These are phyloP conservation scores for Zymoseptoria pseudotritici DNA, from an alignment of 2,329 filamentous ascomycete genomes.

Conservation along the genomic window DNA sequence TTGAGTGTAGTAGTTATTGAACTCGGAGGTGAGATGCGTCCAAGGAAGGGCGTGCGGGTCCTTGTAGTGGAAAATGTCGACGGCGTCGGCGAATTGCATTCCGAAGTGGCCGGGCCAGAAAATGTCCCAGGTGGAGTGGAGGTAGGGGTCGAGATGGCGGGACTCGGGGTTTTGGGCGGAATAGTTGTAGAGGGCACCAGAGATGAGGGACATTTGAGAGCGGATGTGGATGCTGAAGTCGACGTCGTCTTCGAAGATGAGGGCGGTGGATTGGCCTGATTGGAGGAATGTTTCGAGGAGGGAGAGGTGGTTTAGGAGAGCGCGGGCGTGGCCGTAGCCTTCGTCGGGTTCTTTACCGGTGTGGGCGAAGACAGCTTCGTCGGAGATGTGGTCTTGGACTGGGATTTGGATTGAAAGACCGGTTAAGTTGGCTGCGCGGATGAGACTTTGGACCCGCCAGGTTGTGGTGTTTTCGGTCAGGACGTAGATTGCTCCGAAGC, in stretches of 20 bases:
- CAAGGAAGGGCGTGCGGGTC: constrained; percentile 7
- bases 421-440: constrained; percentile 1
- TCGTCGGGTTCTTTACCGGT: background rate
- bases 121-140: constrained; percentile 21
- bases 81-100: constrained; percentile 1
- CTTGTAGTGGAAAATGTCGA: constrained; percentile 2
- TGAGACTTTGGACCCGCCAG: constrained; percentile 9
- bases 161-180: background rate
- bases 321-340: background rate
- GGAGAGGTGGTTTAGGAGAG: constrained; percentile 5
- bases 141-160: constrained; percentile 5
- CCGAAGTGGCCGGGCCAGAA: constrained; percentile 30
- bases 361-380: background rate
- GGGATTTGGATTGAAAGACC: constrained; percentile 1
- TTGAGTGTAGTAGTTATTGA: constrained; percentile 12
- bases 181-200: constrained; percentile 16
- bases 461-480: constrained; percentile 7
- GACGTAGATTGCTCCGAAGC: constrained; percentile 11
- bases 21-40: constrained; percentile 1
- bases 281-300: constrained; percentile 26
- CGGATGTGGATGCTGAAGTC: constrained; percentile 35
- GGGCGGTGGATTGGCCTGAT: constrained; percentile 33
- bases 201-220: constrained; percentile 30
- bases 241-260: constrained; percentile 38
- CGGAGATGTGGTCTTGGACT: background rate